Percentiles rank a stretch among this genome's conserved stretches.
Conservation (phyloP, 805 yeast species). For the Cyberlindnera samutprakarnensis region DNA sequence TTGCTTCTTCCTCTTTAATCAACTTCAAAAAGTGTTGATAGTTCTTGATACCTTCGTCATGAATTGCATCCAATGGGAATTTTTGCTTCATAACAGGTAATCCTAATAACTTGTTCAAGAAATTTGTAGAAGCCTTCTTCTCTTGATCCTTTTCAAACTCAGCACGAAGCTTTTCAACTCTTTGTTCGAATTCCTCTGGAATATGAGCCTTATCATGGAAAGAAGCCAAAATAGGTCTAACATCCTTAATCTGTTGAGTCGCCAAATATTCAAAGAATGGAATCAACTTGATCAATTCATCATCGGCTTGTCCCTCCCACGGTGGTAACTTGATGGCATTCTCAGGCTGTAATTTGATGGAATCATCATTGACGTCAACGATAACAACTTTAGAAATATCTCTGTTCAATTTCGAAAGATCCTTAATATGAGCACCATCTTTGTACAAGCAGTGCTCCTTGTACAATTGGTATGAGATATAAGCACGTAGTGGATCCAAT, state of each 20-base stretch:
- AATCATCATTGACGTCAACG: conserved; percentile 69
- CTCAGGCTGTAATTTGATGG: conserved; percentile 81
- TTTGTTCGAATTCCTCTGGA: conserved; percentile 69
- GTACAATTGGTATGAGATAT: conserved; percentile 76
- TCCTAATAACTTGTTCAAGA: conserved; percentile 60
- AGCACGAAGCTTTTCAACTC: conserved; percentile 70
- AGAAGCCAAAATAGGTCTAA: conserved; percentile 77
- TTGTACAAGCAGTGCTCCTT: conserved; percentile 82
- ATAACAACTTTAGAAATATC: conserved; percentile 75
- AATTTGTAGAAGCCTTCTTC: conserved; percentile 36
- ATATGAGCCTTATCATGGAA: conserved; percentile 60
- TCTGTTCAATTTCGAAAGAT: conserved; percentile 83
- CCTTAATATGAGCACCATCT: conserved; percentile 87
- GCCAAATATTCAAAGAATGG: conserved; percentile 95
- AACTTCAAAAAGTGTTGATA: conserved; percentile 76
- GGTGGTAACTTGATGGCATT: conserved; percentile 80
- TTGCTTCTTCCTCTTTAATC: conserved; percentile 75
- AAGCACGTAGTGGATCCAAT: conserved; percentile 90
- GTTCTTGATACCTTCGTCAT: conserved; percentile 89
- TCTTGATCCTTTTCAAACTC: conserved; percentile 55
- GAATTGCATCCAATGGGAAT: conserved; percentile 74
- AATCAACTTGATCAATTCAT: conserved; percentile 68
- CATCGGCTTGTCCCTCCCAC: conserved; percentile 87
- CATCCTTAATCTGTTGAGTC: conserved; percentile 76
- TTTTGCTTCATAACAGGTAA: conserved; percentile 40